Base-by-base conservation (phyloP, 208 protist genomes). In the Acanthamoeba sp. region DNA sequence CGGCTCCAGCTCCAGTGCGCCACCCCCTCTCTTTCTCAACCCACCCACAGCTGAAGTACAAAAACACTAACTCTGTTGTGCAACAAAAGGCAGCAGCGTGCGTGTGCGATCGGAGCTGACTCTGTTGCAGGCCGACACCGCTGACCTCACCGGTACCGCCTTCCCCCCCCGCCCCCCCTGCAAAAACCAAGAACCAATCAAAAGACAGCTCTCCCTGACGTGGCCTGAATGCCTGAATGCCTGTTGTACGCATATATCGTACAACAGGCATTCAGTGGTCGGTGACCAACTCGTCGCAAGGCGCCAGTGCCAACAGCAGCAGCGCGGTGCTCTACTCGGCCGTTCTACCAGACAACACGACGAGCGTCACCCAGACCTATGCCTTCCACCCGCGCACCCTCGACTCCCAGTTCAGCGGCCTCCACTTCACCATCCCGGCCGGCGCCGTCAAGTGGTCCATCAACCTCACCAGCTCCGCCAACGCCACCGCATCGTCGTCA, bases 391-490 rank as follows among this genome's bases (percentile, higher is more conserved):
- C 32, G 6, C 0, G 24, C 29, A 10, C 66, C 66, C n/a, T 40
- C 9, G 29, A 29, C 10, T 16, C 66, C 27, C n/a, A 34, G 32
- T 76, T 76, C 66, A 40, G 32, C 66, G 66, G 66, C 27, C n/a
- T 76, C 66, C 36, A 76, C 36, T 76, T 76, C 66, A 76, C 66
- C 66, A 76, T 76, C 66, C 16, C 10, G 29, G 36, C 66, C 2
- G 36, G 66, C 66, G n/a, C 66, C 6, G 32, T 76, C 66, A 76
- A 76, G 29, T 76, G 66, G 66, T 76, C 66, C 66, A 76, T 76
- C 66, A 34, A 76, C 66, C 32, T 76, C 66, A 76, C 66, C 66
- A 76, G n/a, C 66, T 24, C n/a, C 27, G 36, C 32, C 12, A 76
- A 1, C 66, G 6, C 0, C 32, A 69, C 7, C 62, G 1, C 62